Evolutionary conservation across 192 early-diverging fungal species (phyloP), one percentile per base, ranked within the genome.

Genomic region (Umbelopsis sp.): DNA sequence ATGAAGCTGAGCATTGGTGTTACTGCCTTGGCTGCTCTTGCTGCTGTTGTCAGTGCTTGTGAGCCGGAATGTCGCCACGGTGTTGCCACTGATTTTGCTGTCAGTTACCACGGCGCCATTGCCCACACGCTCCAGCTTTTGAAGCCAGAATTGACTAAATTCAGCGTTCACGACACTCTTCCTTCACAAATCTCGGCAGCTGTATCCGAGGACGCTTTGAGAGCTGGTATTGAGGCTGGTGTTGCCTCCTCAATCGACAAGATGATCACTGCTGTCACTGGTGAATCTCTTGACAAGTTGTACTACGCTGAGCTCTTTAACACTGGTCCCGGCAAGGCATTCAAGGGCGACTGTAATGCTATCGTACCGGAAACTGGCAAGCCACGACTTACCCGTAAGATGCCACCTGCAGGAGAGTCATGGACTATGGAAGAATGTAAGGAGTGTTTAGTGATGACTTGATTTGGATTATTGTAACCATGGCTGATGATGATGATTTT

Each of bases 291-390:
- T 50, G 44, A 55, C n/a, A 71, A 75, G 13, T 75, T 82, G 52
- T 78, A 84, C 18, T 74, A 77, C 27, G 69, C 44, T 22, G 71
- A 74, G 12, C 85, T 85, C 67, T 87, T 87, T 71, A 73, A 70
- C 64, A 70, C 81, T 21, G 75, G 80, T 18, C 74, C 81, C 41
- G 37, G 2, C 10, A 61, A 30, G 18, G 73, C 75, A 64, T 87
- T 84, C 78, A 87, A 85, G 71, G 86, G 86, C 27, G 84, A 87
- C 47, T 87, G 86, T 73, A 85, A 87, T 41, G 37, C 37, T 10
- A 1, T 6, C 10, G 2, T 41, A 6, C 37, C 37, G 2, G 37
- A 41, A 10, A 41, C 37, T 41, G 37, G 37, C 55, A 45, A 79
- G 48, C 86, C 86, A 25, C 71, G 78, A 55, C 76, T 87, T 7